Conservation (phyloP, 306 rosid species). For the Luffa acutangula region DNA sequence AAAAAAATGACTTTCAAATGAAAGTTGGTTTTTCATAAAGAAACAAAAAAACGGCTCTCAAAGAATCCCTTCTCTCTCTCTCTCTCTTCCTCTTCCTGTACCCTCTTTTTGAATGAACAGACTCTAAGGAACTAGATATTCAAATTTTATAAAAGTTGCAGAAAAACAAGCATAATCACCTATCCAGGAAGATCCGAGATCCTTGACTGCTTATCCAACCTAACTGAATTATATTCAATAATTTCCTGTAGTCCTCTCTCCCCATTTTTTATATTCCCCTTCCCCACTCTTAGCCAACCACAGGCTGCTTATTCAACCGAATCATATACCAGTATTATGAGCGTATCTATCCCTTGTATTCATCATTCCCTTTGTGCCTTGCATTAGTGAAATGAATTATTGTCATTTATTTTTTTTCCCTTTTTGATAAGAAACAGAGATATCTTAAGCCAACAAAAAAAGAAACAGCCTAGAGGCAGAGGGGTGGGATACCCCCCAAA, state of each 20-base stretch:
- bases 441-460: not conserved
- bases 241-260: not conserved
- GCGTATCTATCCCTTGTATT: not conserved
- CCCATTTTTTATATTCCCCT: not conserved
- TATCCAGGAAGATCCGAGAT: not conserved
- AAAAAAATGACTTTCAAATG: too few species aligned
- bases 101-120: too few species aligned
- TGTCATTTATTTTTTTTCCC: not conserved
- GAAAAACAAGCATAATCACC: not conserved
- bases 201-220: not conserved
- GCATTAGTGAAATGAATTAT: not conserved
- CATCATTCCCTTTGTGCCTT: not conserved
- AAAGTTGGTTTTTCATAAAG: too few species aligned
- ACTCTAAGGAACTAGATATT: too few species aligned
- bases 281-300: not conserved
- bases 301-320: not conserved
- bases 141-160: too few species aligned
- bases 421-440: not conserved
- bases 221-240: too few species aligned
- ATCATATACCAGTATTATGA: not conserved
- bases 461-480: not conserved
- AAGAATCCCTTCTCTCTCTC: too few species aligned
- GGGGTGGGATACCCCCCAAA: not conserved
- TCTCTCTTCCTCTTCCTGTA: too few species aligned
- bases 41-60: too few species aligned